These are phyloP conservation scores for Alternaria brassicae DNA, from an alignment of 2,329 filamentous ascomycete species.

Conservation along the genomic window DNA sequence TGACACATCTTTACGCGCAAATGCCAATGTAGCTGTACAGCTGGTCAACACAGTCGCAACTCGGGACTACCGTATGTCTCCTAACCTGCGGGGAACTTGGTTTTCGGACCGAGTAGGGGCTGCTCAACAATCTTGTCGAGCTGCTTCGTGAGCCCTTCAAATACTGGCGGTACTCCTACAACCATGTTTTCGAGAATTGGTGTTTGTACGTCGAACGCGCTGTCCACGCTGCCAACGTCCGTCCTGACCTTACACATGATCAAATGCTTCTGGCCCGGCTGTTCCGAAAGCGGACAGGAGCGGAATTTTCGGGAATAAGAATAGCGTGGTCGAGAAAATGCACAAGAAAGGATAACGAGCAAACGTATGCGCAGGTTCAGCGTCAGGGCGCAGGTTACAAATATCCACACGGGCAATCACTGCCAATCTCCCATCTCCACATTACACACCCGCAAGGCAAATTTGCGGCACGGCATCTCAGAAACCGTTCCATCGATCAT, in stretches of 20 bases:
- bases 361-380: not conserved
- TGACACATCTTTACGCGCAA: slow-evolving; percentile 44
- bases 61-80: not conserved
- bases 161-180: slow-evolving; percentile 47
- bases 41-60: slow-evolving; percentile 22
- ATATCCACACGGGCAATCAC: not conserved
- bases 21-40: slow-evolving; percentile 43
- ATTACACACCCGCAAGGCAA: not conserved
- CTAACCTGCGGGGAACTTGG: slow-evolving; percentile 40
- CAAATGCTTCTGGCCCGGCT: slow-evolving; percentile 16
- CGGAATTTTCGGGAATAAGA: slow-evolving; percentile 23
- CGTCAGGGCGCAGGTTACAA: not conserved
- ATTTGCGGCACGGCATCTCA: slow-evolving; percentile 8
- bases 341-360: not conserved
- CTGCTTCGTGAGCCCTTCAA: slow-evolving; percentile 45
- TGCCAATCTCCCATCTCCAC: not conserved
- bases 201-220: slow-evolving; percentile 38
- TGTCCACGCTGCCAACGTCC: slow-evolving; percentile 16
- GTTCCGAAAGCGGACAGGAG: slow-evolving; percentile 14
- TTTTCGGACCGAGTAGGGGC: slow-evolving; percentile 41
- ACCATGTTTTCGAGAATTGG: slow-evolving; percentile 49
- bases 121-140: slow-evolving; percentile 46
- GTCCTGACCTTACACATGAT: slow-evolving; percentile 29
- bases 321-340: not conserved
- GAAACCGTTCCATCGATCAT: not conserved